A percentile compares a stretch with the other conserved stretches of the same genome.
These are phyloP conservation scores for Periconia digitata DNA, from an alignment of 2,329 filamentous ascomycete genomes.

Conservation along the genomic window DNA sequence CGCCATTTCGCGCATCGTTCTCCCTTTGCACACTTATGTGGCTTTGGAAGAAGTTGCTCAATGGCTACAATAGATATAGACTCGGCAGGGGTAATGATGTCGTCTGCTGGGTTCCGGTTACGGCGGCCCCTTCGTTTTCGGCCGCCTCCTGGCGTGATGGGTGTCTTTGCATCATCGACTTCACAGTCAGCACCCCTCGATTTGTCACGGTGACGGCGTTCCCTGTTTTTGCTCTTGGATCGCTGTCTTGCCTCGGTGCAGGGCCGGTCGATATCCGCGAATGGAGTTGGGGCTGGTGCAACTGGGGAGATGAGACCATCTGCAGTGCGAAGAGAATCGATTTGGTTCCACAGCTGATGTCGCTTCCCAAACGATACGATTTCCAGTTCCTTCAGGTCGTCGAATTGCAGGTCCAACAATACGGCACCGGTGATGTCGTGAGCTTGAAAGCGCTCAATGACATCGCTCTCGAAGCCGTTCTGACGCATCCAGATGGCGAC, in stretches of 20 bases:
- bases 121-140: constrained; percentile 46
- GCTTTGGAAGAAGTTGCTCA: constrained; percentile 82
- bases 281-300: constrained; percentile 50
- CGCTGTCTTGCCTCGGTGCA: constrained; percentile 41
- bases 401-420: constrained; percentile 86
- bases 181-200: constrained; percentile 27
- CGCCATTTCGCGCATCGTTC: constrained; percentile 81
- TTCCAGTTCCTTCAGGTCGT: constrained; percentile 79
- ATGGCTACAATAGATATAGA: constrained; percentile 91
- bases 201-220: constrained; percentile 33
- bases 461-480: constrained; percentile 72
- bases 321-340: constrained; percentile 64
- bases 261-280: constrained; percentile 51
- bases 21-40: constrained; percentile 82
- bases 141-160: constrained; percentile 35
- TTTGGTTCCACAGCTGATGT: constrained; percentile 78
- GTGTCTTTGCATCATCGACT: constrained; percentile 28
- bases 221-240: constrained; percentile 40
- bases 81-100: constrained; percentile 75
- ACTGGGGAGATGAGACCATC: constrained; percentile 43
- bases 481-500: constrained; percentile 86
- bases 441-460: constrained; percentile 81
- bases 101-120: constrained; percentile 50
- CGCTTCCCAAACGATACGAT: constrained; percentile 81
- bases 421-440: constrained; percentile 93